These are phyloP conservation scores for Pseudogymnoascus sp. DNA, from an alignment of 2,329 filamentous ascomycete species.

Conservation along the genomic window DNA sequence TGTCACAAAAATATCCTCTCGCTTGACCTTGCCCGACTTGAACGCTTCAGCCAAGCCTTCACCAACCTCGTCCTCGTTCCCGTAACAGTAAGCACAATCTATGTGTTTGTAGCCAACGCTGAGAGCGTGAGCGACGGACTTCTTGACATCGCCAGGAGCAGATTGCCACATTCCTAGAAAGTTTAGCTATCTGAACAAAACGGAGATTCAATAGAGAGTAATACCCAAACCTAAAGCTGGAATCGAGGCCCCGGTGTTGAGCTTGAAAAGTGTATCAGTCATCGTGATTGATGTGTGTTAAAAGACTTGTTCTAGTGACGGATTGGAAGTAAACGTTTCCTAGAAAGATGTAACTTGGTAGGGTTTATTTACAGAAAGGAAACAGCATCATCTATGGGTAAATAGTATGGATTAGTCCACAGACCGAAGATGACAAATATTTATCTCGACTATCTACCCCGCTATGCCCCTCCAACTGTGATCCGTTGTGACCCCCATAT, in stretches of 20 bases:
- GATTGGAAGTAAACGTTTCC: neutral
- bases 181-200: neutral
- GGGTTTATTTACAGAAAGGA: neutral
- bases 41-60: slow-evolving; percentile 67
- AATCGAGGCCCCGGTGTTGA: slow-evolving; percentile 31
- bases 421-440: neutral
- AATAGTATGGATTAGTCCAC: neutral
- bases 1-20: slow-evolving; percentile 31
- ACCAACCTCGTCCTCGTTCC: slow-evolving; percentile 77
- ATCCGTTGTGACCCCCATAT: neutral
- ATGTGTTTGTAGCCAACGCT: slow-evolving; percentile 45
- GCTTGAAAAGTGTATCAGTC: slow-evolving; percentile 20
- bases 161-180: slow-evolving; percentile 13
- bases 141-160: slow-evolving; percentile 34
- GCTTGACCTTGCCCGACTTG: slow-evolving; percentile 40
- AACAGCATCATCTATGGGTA: neutral
- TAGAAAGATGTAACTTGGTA: neutral
- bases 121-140: slow-evolving; percentile 31
- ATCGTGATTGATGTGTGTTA: neutral
- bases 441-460: neutral
- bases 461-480: neutral
- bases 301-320: neutral
- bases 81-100: slow-evolving; percentile 61
- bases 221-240: slow-evolving; percentile 35
- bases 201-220: neutral